phyloP scores from a whole-genome alignment of 1,139 yeast species.

The Martiniozyma asiatica region DNA sequence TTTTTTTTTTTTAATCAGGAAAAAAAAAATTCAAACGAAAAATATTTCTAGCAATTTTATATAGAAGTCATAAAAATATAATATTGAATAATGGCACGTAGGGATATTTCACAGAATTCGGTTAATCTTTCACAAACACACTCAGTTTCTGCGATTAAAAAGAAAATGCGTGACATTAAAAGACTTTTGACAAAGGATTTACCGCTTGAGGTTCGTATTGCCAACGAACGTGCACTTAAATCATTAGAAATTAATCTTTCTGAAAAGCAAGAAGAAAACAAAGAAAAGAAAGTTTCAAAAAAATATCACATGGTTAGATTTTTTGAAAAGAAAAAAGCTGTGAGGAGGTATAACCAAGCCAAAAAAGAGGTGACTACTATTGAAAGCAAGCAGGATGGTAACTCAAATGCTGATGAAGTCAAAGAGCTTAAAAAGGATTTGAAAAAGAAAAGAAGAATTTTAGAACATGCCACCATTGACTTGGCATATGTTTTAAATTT shows the following conservation, averaged over 20 bases:
- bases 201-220: conserved; percentile 66
- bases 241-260: conserved; percentile 60
- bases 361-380: conserved; percentile 34
- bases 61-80: no score
- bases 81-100: no score
- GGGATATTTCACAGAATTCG: no score
- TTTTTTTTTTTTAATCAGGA: no score
- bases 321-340: conserved; percentile 82
- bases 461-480: conserved; percentile 55
- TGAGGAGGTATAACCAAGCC: conserved; percentile 58
- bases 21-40: no score
- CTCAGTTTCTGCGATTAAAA: conserved; percentile 56
- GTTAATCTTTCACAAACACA: no score
- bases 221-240: conserved; percentile 76
- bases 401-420: conserved; percentile 19
- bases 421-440: conserved; percentile 39
- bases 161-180: conserved; percentile 78
- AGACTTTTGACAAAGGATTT: conserved; percentile 53
- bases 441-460: conserved; percentile 38
- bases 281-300: conserved; percentile 49
- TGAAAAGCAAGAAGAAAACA: conserved; percentile 36
- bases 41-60: no score
- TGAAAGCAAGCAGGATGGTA: conserved; percentile 17
- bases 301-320: conserved; percentile 92
- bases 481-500: conserved; percentile 65